Base-by-base conservation (phyloP, 2,329 filamentous ascomycete species). In the Talaromyces sp. region DNA sequence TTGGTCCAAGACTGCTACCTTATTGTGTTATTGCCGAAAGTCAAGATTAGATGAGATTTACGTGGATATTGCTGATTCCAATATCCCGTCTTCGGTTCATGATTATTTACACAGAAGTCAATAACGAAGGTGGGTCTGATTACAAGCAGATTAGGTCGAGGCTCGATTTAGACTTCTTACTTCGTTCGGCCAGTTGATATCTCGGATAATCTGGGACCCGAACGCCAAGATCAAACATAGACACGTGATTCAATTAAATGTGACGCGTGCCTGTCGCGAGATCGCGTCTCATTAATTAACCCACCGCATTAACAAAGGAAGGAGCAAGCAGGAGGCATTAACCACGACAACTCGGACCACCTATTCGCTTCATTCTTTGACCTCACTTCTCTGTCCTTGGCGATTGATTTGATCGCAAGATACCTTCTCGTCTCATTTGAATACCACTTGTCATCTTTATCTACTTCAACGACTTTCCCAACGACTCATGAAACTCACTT, bases 231-330 rank as follows among this genome's bases (percentile, higher is more conserved):
- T 16, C 19, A 48, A 54, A 3, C 22, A 39, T 37, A 5, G 31
- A 9, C 52, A 56, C 52, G 52, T 56, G 52, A 56, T 37, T 22
- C 11, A 56, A 56, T 56, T 56, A 56, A 37, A 2, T 37, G 52
- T 37, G 16, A 56, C 52, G 52, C 52, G 52, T 56, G 52, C 1
- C 6, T 2, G 19, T 35, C 52, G 52, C 33, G 52, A 56, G n/a
- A 22, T n/a, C 52, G 52, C 33, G 52, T 56, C 11, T 8, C 31
- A 61, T 27, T 39, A 39, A 39, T 27, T 19, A 27, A 31, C 50
- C 10, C 31, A 61, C 4, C 39, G 14, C n/a, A 39, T 61, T 22
- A 61, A 61, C 35, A 56, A 37, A 56, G 52, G 52, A 56, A 56
- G 52, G 52, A 56, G 33, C 52, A 56, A 56, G 19, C 52, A 56